Evolutionary conservation across 2,329 filamentous ascomycete genomes (phyloP), one percentile per base, ranked within the genome.

Genomic region (Colletotrichum scovillei): DNA sequence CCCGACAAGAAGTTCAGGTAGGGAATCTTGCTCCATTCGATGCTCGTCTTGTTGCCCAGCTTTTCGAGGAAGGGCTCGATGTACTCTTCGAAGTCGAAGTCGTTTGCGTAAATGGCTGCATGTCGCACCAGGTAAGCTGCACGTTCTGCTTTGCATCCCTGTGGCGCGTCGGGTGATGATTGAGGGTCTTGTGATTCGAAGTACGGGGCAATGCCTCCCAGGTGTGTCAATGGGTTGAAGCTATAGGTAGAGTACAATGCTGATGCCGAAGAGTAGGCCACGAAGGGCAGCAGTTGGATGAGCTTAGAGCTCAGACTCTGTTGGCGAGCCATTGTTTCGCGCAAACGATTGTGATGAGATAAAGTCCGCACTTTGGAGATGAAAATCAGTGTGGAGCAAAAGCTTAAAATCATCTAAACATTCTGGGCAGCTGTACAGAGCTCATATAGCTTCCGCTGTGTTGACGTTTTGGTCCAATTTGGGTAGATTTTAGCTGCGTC

Each of bases 61-160:
- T 93, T 93, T 64, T 84, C 79, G 19, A 90, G 77, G 60, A 90
- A 89, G 0, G 89, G 88, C 77, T 88, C 85, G 26, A 91, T 88
- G 76, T 90, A 90, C 52, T 84, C 82, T 74, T 90, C 88, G 62
- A 86, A 90, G 76, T 91, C 89, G 71, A 86, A 88, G 76, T 90
- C 88, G 74, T 91, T 91, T 75, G 87, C 87, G 76, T 90, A 90
- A 69, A 91, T 90, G 46, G 89, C 88, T 0, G 88, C 88, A 75
- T 91, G 89, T n/a, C 89, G 88, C 19, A 87, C 84, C 0, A 91
- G 82, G 78, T 90, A 91, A 2, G 88, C 87, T 0, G 88, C 88
- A 32, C 86, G 84, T 0, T 83, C 85, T 1, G 87, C 81, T 0
- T 83, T 85, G 79, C 89, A 91, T 11, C 88, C 85, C 69, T 86